Evolutionary conservation across 2,329 filamentous ascomycete species (phyloP).

Genomic region (Beauveria australis): DNA sequence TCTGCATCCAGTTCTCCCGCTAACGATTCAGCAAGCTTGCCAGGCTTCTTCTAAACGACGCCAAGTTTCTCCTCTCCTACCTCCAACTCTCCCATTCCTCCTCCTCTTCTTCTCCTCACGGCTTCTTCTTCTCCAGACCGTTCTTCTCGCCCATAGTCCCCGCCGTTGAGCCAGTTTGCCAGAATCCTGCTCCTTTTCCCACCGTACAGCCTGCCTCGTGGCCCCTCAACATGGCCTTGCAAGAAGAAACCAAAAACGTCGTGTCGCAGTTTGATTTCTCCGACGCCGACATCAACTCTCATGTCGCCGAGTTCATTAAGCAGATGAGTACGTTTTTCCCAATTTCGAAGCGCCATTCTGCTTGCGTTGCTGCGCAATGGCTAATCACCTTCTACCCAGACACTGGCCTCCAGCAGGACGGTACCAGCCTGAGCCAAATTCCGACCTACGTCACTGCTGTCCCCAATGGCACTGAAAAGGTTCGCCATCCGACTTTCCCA

Average conservation of each 20-base stretch:
- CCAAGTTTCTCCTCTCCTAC: conserved; percentile 26
- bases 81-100: conserved; percentile 13
- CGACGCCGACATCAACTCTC: conserved; percentile 67
- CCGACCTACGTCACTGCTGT: conserved; percentile 94
- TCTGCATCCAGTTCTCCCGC: not conserved
- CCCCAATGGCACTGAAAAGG: conserved; percentile 96
- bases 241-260: conserved; percentile 68
- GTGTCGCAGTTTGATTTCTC: conserved; percentile 80
- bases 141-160: conserved; percentile 27
- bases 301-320: conserved; percentile 75
- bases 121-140: conserved; percentile 21
- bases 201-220: conserved; percentile 44
- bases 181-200: conserved; percentile 46
- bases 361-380: not conserved
- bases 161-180: conserved; percentile 41
- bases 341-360: not conserved
- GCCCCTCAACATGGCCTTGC: conserved; percentile 53
- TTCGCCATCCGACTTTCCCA: conserved; percentile 28
- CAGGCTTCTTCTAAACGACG: conserved; percentile 44
- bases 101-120: conserved; percentile 14
- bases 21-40: conserved; percentile 30
- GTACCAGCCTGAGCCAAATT: conserved; percentile 84
- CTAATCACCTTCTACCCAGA: conserved; percentile 37
- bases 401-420: conserved; percentile 71
- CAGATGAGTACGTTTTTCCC: conserved; percentile 59